Evolutionary conservation across 2,329 filamentous ascomycete genomes (phyloP), one percentile per base, ranked within the genome.

Genomic region (Cadophora luteo-olivacea): DNA sequence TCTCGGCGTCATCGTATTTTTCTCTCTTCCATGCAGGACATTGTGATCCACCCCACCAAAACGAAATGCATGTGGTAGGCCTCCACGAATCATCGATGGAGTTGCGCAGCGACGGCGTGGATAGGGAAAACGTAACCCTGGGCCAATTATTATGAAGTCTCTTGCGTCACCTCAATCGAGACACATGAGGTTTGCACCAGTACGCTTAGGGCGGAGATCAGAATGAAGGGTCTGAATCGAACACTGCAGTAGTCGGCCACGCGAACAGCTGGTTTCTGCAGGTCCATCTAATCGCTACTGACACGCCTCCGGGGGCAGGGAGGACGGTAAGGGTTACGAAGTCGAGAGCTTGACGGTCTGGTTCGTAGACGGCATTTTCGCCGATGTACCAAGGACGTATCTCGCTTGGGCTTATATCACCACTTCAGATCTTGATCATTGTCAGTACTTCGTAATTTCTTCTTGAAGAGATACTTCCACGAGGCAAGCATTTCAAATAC

Each of bases 251-350:
- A 63, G 65, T 57, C 33, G 29, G 22, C 55, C 61, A 32, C 16
- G 19, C 29, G 22, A 68, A 68, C 67, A 64, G 67, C 63, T 68
- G 38, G 54, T 68, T 52, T 36, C 64, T 66, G 67, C 67, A 68
- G 67, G 58, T 66, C 67, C 51, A n/a, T 55, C 29, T 54, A 58
- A 41, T 61, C 22, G 22, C 48, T 32, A 66, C 45, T n/a, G 32
- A 29, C 57, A 62, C 48, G 11, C 51, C 22, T 61, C 36, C 5
- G 1, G 5, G 33, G 36, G n/a, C 3, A 38, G n/a, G 19, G 6
- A 33, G 32, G 19, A 14, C 9, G n/a, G 4, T 29, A 14, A 4
- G 24, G 11, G 33, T 41, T 41, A 41, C n/a, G 32, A 24, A 9
- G 22, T 41, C n/a, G 0, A 60, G 36, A 60, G 33, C 7, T 19